Base-by-base conservation (phyloP, 2,329 filamentous ascomycete genomes). In the Pseudogymnoascus sp. region DNA sequence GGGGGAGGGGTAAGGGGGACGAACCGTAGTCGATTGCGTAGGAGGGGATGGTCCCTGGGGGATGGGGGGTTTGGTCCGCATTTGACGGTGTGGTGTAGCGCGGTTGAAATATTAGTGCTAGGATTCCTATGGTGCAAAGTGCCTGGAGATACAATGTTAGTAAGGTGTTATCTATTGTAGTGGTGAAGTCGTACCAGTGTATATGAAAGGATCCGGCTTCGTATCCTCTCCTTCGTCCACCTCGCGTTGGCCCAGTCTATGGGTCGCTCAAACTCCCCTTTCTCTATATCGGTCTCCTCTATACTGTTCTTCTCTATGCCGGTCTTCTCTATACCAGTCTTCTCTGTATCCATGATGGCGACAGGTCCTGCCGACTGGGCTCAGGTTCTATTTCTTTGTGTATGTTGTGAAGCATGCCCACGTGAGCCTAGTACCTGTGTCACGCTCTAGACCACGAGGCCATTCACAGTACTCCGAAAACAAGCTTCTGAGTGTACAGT, bases 11-110 rank as follows among this genome's bases (percentile, higher is more conserved):
- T n/a, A n/a, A n/a, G 23, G 21, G 19, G 14, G 14, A 11, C 23
- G 23, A 31, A 54, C 45, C 45, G 45, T 54, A 54, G 45, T 54
- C 45, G n/a, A 54, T 54, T 54, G 45, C 45, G 23, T 54, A 54
- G 7, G 45, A 54, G n/a, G 45, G 45, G 14, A 54, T 54, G 23
- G 45, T 10, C 14, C 23, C 45, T 31, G 28, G 45, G 23, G 11
- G 45, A 54, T 28, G 14, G 45, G 45, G 13, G 11, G 3, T 7
- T 31, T 28, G 45, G 45, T 31, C 45, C 45, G 14, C 10, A 23
- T 16, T 4, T 16, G 16, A 3, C 13, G n/a, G 2, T 10, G 6
- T 23, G 3, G 45, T 54, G 45, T 31, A 54, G 14, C 7, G 28
- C n/a, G 14, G 23, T 31, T 54, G 23, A 3, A 31, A 54, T 1